Evolutionary conservation across 768 basidiomycete genomes (phyloP).

Genomic region (Rhizopogon vesiculosus): DNA sequence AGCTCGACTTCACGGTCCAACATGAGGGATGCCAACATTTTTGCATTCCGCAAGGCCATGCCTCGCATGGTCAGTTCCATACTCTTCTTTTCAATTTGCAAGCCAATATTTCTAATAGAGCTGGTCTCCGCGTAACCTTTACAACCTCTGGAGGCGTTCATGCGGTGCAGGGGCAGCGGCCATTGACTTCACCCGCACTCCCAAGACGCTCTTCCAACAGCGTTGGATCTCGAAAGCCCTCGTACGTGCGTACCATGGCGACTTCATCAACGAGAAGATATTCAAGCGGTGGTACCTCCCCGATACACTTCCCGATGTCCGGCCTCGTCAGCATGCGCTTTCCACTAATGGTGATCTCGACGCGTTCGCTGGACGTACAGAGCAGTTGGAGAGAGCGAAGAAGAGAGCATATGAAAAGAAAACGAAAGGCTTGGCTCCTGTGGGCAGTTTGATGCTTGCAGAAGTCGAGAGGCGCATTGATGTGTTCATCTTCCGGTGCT

Average conservation of each 20-base stretch:
- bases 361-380: conserved; percentile 55
- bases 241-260: conserved; percentile 92
- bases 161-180: conserved; percentile 37
- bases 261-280: conserved; percentile 85
- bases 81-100: neutral
- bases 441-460: conserved; percentile 91
- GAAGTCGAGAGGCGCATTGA: conserved; percentile 96
- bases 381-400: conserved; percentile 33
- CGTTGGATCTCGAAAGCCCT: conserved; percentile 86
- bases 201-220: conserved; percentile 58
- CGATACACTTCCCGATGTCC: conserved; percentile 77
- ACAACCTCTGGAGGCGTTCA: conserved; percentile 83
- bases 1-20: conserved; percentile 9
- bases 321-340: conserved; percentile 42
- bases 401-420: conserved; percentile 50
- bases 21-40: conserved; percentile 48
- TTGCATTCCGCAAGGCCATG: conserved; percentile 46
- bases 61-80: conserved; percentile 67
- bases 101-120: conserved; percentile 48
- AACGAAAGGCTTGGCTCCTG: conserved; percentile 71
- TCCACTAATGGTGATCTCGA: conserved; percentile 37
- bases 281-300: conserved; percentile 97
- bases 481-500: conserved; percentile 84
- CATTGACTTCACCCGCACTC: conserved; percentile 53
- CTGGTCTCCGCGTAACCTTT: conserved; percentile 87